Percentiles rank a stretch among this genome's conserved stretches.
Conservation (phyloP, 805 yeast species). For the Nakazawaea laoshanensis region DNA sequence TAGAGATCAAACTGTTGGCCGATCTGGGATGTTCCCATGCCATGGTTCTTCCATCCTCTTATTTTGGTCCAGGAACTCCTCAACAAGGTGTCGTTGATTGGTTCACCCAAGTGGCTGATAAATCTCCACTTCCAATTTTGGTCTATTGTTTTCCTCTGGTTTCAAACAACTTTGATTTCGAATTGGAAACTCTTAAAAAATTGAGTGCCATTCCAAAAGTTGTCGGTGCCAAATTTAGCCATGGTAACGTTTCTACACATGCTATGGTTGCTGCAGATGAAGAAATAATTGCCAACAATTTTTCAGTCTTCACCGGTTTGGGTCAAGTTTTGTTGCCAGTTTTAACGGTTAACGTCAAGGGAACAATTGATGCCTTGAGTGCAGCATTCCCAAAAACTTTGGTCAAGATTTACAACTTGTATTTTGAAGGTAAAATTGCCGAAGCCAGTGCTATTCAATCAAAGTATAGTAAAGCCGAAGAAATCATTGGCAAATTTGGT, state of each 20-base stretch:
- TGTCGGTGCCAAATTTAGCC: conserved; percentile 44
- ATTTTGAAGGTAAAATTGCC: conserved; percentile 27
- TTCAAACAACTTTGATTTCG: conserved; percentile 29
- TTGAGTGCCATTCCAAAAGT: conserved; percentile 37
- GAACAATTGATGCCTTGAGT: conserved; percentile 44
- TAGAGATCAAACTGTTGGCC: conserved; percentile 26
- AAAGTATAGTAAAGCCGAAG: conserved; percentile 36
- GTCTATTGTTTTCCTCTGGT: conserved; percentile 44
- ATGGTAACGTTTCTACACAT: conserved; percentile 40
- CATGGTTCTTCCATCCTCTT: conserved; percentile 35
- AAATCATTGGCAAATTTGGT: conserved; percentile 30
- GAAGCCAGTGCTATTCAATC: conserved; percentile 35
- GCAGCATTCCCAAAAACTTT: conserved; percentile 45
- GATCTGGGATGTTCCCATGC: conserved; percentile 31
- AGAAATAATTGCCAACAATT: conserved; percentile 28
- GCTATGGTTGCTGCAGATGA: conserved; percentile 34
- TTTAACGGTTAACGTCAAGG: conserved; percentile 35
- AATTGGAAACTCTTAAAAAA: conserved; percentile 28
- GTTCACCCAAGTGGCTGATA: conserved; percentile 35
- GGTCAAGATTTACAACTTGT: conserved; percentile 30
- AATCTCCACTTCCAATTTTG: conserved; percentile 31
- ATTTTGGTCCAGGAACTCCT: conserved; percentile 35
- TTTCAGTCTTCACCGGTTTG: conserved; percentile 38
- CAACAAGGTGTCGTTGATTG: conserved; percentile 40
- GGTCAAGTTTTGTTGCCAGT: conserved; percentile 44